Percentiles rank a stretch among this genome's conserved stretches.
Evolutionary conservation across 306 rosid genomes (phyloP).

Genomic region (Cicer chorassanicum): DNA sequence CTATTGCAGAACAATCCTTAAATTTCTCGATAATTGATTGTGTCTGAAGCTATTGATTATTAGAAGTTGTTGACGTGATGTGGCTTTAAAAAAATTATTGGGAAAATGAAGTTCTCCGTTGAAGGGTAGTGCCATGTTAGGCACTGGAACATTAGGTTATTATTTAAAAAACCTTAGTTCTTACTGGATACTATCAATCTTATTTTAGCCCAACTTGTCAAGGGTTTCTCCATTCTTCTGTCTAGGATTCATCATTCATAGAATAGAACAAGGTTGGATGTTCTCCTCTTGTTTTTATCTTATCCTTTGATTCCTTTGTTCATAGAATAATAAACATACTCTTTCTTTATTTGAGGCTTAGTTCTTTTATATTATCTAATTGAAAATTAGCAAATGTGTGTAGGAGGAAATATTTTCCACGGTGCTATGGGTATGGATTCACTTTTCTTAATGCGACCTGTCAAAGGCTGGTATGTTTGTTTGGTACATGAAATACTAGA

Average conservation of each 20-base stretch:
- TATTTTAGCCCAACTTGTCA: neutral
- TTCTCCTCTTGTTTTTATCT: neutral
- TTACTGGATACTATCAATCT: no score
- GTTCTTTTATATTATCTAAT: neutral
- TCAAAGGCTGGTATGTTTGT: slow-evolving; percentile 22
- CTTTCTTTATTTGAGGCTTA: neutral
- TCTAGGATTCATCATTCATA: neutral
- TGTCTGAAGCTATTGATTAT: neutral
- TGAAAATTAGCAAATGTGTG: slow-evolving; percentile 28
- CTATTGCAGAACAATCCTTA: neutral
- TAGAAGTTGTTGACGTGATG: no score
- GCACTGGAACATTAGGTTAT: no score
- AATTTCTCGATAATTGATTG: neutral
- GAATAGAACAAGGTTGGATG: neutral
- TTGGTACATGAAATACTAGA: neutral
- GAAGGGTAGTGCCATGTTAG: no score
- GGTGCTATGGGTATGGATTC: slow-evolving; percentile 61
- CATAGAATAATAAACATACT: neutral
- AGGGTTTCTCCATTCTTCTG: neutral
- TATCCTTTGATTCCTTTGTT: neutral
- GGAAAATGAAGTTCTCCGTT: no score
- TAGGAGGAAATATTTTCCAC: slow-evolving; percentile 72
- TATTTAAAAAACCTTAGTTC: no score
- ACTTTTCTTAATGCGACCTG: slow-evolving; percentile 19
- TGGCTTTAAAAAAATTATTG: no score